phyloP scores from a whole-genome alignment of 257 asterid species.

The Solanum ossicruentum region DNA sequence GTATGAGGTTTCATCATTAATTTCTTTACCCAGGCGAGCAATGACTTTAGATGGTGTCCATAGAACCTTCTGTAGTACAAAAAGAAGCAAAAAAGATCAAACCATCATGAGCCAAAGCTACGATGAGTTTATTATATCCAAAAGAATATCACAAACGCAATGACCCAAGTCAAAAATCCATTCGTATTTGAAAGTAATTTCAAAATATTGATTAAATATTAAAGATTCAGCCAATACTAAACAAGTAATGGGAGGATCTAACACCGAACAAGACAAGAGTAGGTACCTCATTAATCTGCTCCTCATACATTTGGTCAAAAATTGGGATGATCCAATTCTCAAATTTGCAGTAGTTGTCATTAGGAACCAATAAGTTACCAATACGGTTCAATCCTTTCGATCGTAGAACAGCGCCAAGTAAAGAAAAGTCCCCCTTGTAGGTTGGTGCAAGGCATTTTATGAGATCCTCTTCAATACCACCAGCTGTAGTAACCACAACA shows the following conservation, averaged over 20 bases:
- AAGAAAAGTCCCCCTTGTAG: slow-evolving; percentile 69
- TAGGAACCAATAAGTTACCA: slow-evolving; percentile 89
- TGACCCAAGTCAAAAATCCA: neutral
- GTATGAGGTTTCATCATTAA: slow-evolving; percentile 69
- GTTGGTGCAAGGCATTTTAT: slow-evolving; percentile 95
- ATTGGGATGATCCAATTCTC: slow-evolving; percentile 94
- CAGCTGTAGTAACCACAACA: slow-evolving; percentile 96
- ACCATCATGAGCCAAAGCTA: neutral
- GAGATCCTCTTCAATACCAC: slow-evolving; percentile 96
- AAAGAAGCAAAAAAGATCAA: neutral
- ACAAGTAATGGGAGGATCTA: neutral
- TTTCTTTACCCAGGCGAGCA: slow-evolving; percentile 80
- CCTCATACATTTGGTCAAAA: slow-evolving; percentile 81
- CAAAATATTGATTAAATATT: neutral
- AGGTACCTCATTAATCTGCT: slow-evolving; percentile 54
- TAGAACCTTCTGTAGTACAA: slow-evolving; percentile 36
- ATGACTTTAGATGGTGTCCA: slow-evolving; percentile 96
- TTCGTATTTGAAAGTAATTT: neutral
- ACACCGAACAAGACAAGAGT: neutral
- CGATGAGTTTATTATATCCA: neutral
- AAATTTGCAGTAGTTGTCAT: slow-evolving; percentile 88
- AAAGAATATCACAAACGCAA: neutral
- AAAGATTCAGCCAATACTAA: neutral
- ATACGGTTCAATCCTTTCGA: slow-evolving; percentile 86
- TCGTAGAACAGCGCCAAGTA: slow-evolving; percentile 72